Conservation (phyloP, 345 rosid genomes). For the Salix brachista region DNA sequence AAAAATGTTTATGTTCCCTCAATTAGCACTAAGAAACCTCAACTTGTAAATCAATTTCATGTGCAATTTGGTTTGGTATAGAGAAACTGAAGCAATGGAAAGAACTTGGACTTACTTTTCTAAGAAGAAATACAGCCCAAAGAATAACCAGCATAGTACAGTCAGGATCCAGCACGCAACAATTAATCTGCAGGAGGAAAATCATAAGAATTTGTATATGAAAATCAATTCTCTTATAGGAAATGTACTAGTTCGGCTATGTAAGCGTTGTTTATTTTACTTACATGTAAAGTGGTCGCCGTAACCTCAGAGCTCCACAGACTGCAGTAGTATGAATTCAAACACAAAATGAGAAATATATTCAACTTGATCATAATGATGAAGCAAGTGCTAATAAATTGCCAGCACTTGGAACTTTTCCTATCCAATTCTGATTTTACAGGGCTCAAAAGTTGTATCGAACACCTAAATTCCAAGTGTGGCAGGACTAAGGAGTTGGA, state of each 20-base stretch:
- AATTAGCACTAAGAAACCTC: background rate
- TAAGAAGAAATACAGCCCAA: constrained; percentile 56
- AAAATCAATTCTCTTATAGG: background rate
- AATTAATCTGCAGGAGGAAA: constrained; percentile 42
- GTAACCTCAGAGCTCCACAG: constrained; percentile 41
- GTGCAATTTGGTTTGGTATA: background rate
- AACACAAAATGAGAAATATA: background rate
- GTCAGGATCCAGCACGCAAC: constrained; percentile 56
- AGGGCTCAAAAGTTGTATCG: background rate
- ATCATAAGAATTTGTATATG: background rate
- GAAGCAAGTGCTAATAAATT: background rate
- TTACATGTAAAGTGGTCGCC: constrained; percentile 39
- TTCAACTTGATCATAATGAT: background rate
- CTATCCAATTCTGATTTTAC: background rate
- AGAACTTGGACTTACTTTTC: constrained; percentile 35
- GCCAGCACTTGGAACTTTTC: background rate
- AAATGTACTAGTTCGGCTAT: background rate
- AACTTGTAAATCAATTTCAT: background rate
- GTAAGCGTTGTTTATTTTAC: background rate
- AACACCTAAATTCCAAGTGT: background rate
- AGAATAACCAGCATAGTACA: constrained; percentile 53
- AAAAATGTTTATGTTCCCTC: background rate
- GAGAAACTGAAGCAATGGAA: background rate
- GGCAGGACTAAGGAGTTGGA: background rate
- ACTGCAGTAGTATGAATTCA: constrained; percentile 35